A percentile compares a stretch with the other conserved stretches of the same genome.
Evolutionary conservation across 2,329 filamentous ascomycete genomes (phyloP).

Genomic region (Knufia petricola): DNA sequence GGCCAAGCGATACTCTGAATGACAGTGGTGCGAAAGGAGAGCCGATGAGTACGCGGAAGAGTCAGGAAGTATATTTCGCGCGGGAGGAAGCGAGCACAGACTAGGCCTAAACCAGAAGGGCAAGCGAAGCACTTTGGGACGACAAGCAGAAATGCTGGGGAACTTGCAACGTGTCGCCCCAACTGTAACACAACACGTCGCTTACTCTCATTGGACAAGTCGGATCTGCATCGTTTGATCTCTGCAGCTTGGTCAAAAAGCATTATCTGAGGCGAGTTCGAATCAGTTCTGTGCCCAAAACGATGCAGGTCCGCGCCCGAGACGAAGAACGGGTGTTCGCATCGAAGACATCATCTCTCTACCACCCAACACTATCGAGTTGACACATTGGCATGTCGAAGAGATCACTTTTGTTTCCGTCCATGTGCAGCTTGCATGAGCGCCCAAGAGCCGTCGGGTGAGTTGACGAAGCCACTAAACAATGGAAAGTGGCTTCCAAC

Average conservation of each 20-base stretch:
- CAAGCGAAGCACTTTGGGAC: background rate
- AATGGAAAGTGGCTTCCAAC: background rate
- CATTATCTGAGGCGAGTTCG: background rate
- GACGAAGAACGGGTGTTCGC: slow-evolving; percentile 5
- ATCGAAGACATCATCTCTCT: background rate
- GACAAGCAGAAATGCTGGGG: background rate
- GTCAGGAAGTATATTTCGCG: background rate
- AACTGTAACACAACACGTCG: slow-evolving; percentile 7
- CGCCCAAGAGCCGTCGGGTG: too few species aligned
- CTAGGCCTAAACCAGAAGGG: background rate
- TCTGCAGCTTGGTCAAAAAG: background rate
- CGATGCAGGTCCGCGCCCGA: background rate
- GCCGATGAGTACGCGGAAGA: background rate
- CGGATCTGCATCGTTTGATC: background rate
- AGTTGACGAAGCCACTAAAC: too few species aligned
- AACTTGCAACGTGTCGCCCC: background rate
- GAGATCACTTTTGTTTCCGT: too few species aligned
- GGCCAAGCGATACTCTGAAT: background rate
- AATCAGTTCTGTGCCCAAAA: background rate
- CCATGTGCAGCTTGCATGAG: too few species aligned
- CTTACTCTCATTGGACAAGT: background rate
- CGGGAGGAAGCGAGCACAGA: background rate
- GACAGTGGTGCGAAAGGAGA: background rate
- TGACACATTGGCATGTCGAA: too few species aligned
- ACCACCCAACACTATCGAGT: too few species aligned